Base-by-base conservation (phyloP, 257 asterid genomes). In the Phtheirospermum japonicum region DNA sequence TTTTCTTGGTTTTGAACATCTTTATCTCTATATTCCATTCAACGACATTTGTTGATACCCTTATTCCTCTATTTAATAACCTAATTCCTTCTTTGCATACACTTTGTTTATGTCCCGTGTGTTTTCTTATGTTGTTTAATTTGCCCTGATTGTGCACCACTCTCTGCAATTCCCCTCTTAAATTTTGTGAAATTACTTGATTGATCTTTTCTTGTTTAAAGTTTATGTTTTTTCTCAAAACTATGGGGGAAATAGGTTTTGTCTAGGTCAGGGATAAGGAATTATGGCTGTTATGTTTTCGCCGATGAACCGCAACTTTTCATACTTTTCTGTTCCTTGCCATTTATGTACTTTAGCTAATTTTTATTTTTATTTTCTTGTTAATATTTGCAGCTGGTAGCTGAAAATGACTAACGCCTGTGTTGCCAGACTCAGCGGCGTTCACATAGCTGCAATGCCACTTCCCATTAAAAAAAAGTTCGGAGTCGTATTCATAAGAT, bases 341-440 rank as follows among this genome's bases (percentile, higher is more conserved):
- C 28, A 23, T 23, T 23, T 23, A 23, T 23, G n/a, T 12, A 14
- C 17, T 17, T 42, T 10, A 4, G 49, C 6, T 42, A 42, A 7
- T 17, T 10, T 42, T 13, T 10, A 14, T 42, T 6, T 42, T 59
- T 54, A 23, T 55, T 77, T 28, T 26, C 3, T 9, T 18, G 1
- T 9, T 5, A 19, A 43, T 17, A 53, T 43, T 39, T 31, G 72
- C 63, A 46, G 68, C 65, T 53, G 43, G 71, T 48, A 62, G 65
- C 56, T 51, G 14, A 70, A 56, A 18, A 90, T 88, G 96, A 68
- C 84, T 66, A 83, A 80, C 64, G 82, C 89, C 51, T 77, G 87
- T 61, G 72, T 85, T 54, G 64, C 81, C 33, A 82, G 83, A 77
- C 75, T 84, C 76, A 33, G 76, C 59, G 18, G 73, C 73, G 71